Percentiles rank a stretch among this genome's conserved stretches.
Conservation (phyloP, 441 rosid genomes). For the Adansonia madagascariensis region DNA sequence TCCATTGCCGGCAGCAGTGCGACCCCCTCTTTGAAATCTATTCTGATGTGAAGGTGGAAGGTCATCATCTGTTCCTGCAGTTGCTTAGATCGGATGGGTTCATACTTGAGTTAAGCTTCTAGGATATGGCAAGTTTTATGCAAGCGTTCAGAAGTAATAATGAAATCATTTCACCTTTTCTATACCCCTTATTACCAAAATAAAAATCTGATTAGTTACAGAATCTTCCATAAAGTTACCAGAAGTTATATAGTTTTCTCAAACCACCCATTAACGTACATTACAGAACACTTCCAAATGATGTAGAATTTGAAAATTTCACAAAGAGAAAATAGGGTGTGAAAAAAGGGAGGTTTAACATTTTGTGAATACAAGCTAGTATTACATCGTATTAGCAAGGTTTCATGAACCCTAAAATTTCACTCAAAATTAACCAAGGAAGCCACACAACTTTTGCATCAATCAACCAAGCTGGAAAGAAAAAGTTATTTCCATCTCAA, state of each 20-base stretch:
- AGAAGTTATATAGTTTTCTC: not conserved
- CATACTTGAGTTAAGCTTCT: conserved; percentile 16
- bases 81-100: conserved; percentile 25
- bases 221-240: not conserved
- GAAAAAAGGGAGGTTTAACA: not conserved
- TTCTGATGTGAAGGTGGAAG: conserved; percentile 92
- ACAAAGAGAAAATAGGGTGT: not conserved
- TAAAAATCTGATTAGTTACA: not conserved
- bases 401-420: not conserved
- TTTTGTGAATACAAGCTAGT: not conserved
- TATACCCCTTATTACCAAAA: not conserved
- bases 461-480: not conserved
- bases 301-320: not conserved
- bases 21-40: conserved; percentile 81
- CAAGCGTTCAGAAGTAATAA: not conserved
- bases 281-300: not conserved
- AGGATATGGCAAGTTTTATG: not conserved
- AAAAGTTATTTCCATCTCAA: not conserved
- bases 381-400: not conserved
- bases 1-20: conserved; percentile 71
- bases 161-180: conserved; percentile 13
- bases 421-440: conserved; percentile 3
- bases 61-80: conserved; percentile 96
- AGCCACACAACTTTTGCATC: not conserved
- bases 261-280: not conserved